Percentiles rank a stretch among this genome's conserved stretches.
These are phyloP conservation scores for Eucalyptus sp. DNA, from an alignment of 345 rosid species.

Conservation along the genomic window DNA sequence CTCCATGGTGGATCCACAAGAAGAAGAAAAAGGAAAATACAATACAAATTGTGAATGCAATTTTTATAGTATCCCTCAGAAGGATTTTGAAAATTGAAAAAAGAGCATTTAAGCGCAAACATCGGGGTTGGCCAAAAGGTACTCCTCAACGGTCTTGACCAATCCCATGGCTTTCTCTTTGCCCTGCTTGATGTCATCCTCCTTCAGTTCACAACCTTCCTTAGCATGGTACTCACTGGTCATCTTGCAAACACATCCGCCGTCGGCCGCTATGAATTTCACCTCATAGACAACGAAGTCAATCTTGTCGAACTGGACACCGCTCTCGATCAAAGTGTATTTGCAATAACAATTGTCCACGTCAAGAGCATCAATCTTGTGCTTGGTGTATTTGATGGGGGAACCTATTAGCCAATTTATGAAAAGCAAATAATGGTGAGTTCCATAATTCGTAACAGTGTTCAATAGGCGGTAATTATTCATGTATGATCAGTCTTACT, in stretches of 20 bases:
- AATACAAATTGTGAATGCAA: not conserved
- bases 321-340: no score
- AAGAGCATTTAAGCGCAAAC: conserved; percentile 1
- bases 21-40: not conserved
- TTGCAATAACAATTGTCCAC: no score
- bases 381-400: no score
- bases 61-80: not conserved
- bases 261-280: conserved; percentile 5
- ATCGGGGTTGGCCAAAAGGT: not conserved
- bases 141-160: conserved; percentile 19
- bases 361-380: no score
- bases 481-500: no score
- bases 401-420: no score
- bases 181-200: conserved; percentile 22
- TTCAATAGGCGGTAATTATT: no score
- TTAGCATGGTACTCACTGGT: conserved; percentile 17
- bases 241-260: conserved; percentile 26
- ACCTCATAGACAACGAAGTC: not conserved
- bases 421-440: no score
- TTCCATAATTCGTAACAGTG: no score
- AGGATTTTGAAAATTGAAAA: not conserved
- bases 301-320: no score
- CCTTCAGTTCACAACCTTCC: conserved; percentile 6
- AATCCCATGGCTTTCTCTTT: conserved; percentile 20
- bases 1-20: not conserved